Evolutionary conservation across 1,284 basidiomycete genomes (phyloP).

Genomic region (Marasmius fiardii): DNA sequence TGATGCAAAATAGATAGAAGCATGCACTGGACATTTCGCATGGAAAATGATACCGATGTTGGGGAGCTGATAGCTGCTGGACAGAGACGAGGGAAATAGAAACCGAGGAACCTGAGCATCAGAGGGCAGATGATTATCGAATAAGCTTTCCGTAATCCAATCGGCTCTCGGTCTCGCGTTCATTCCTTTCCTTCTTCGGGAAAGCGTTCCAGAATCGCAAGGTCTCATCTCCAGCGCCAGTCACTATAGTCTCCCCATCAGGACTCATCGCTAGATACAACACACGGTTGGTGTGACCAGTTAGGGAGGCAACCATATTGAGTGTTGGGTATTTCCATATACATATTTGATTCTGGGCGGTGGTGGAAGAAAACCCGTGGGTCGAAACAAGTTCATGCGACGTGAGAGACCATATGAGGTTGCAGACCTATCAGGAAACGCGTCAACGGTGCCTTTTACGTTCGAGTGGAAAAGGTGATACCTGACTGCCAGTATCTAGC

Average conservation of each 20-base stretch:
- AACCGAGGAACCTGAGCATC: not conserved
- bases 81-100: too few relatives aligned
- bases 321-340: slow-evolving; percentile 97
- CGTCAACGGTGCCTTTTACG: not conserved
- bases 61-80: not conserved
- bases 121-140: slow-evolving; percentile 31
- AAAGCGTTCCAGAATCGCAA: slow-evolving; percentile 96
- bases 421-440: slow-evolving; percentile 73
- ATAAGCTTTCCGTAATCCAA: slow-evolving; percentile 65
- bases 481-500: slow-evolving; percentile 92
- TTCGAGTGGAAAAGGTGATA: slow-evolving; percentile 32
- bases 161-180: slow-evolving; percentile 37
- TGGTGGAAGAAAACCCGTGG: slow-evolving; percentile 93
- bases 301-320: slow-evolving; percentile 91
- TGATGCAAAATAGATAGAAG: not conserved
- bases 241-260: slow-evolving; percentile 96
- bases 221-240: slow-evolving; percentile 97
- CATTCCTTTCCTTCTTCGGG: slow-evolving; percentile 59
- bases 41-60: not conserved
- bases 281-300: slow-evolving; percentile 93
- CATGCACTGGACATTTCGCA: not conserved
- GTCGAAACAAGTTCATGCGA: slow-evolving; percentile 98
- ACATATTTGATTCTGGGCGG: slow-evolving; percentile 96
- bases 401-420: slow-evolving; percentile 93
- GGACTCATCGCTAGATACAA: slow-evolving; percentile 97